Evolutionary conservation across 345 rosid species (phyloP), one percentile per base, ranked within the genome.

Genomic region (Zanthoxylum bungeanum): DNA sequence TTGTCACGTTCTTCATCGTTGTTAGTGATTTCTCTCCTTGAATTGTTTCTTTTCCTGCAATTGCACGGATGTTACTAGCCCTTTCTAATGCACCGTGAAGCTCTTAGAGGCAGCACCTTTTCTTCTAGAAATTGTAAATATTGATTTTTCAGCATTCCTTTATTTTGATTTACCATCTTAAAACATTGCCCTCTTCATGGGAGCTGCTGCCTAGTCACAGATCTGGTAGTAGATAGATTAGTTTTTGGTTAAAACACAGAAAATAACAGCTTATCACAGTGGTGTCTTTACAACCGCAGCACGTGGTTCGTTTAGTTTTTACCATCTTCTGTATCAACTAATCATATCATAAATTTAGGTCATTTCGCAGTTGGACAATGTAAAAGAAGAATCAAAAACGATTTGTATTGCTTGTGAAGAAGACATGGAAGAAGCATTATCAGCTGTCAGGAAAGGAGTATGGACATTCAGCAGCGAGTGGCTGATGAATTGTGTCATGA

Each of bases 401-500:
- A 84, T 90, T 47, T 87, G 79, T 77, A 74, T 92, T 42, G 89
- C 85, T 2, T 78, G 91, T 37, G 92, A 85, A 75, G 96, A 92
- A 75, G 91, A 89, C 78, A 86, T 84, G 86, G 91, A 79, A 21
- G 88, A 80, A 56, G 93, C 85, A 28, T 64, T 85, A 64, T 64
- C 50, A 17, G 96, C 92, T n/a, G 75, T 71, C 66, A 87, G 70
- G 86, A 85, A 76, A 78, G 87, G 96, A 36, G 37, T 77, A 66
- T 37, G 69, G 88, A 86, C 86, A 51, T 92, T 90, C 73, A 80
- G 82, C 77, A 85, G 91, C 17, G 91, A 90, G 3, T 92, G 97
- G 97, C 56, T 92, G 61, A 87, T 92, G 86, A 82, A 76, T 47
- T 87, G 92, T 79, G 77, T 88, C 74, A 85, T 88, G 93, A 88